Evolutionary conservation across 2,329 filamentous ascomycete species (phyloP).

Genomic region (Tolypocladium paradoxum): DNA sequence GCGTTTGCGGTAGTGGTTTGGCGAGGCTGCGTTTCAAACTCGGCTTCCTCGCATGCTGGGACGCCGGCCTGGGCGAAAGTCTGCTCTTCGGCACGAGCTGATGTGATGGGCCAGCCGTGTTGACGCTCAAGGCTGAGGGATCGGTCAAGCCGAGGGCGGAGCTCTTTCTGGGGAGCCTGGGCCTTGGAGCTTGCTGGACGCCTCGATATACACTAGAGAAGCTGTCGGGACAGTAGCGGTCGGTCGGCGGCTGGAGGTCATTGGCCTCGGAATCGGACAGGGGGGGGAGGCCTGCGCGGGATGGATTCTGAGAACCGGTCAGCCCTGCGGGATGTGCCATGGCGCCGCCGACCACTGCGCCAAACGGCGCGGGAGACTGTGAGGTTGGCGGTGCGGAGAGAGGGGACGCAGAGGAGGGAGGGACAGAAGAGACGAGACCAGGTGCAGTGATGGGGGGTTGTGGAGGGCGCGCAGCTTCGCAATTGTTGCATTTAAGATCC

Average conservation of each 20-base stretch:
- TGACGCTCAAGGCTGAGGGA: conserved; percentile 4
- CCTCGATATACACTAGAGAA: conserved; percentile 42
- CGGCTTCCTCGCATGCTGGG: conserved; percentile 42
- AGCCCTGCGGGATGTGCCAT: conserved; percentile 20
- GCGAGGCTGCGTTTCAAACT: conserved; percentile 46
- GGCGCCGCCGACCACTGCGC: not conserved
- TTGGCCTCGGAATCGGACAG: conserved; percentile 36
- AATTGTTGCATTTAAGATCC: not conserved
- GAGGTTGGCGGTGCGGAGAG: not conserved
- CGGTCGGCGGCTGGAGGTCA: conserved; percentile 19
- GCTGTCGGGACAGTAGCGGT: conserved; percentile 31
- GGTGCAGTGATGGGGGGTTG: not conserved
- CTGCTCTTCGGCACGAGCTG: conserved; percentile 5
- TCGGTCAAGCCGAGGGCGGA: conserved; percentile 29
- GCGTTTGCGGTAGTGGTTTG: conserved; percentile 45
- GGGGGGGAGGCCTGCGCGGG: conserved; percentile 21
- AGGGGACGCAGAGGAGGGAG: not conserved
- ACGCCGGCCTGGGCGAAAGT: conserved; percentile 8
- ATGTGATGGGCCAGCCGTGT: not conserved
- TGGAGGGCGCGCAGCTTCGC: not conserved
- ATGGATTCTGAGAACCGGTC: conserved; percentile 19
- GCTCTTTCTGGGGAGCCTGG: conserved; percentile 33
- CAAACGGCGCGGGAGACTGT: not conserved
- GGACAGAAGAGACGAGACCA: not conserved
- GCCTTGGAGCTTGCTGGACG: conserved; percentile 33